phyloP scores from a whole-genome alignment of 768 basidiomycete species.

The Tylopilus cervinicoccineus region DNA sequence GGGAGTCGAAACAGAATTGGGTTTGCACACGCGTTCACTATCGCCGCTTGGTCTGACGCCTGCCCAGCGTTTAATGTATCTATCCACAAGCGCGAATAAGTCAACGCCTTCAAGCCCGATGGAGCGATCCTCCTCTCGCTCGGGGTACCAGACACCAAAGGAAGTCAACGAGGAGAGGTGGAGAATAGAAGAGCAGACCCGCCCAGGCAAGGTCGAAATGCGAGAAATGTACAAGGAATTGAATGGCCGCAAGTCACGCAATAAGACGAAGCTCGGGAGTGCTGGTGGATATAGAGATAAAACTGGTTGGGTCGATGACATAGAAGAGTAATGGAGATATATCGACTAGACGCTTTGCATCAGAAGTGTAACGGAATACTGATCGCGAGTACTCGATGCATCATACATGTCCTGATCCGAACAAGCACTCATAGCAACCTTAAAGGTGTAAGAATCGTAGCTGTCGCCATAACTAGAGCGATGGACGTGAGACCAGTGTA shows the following conservation, averaged over 20 bases:
- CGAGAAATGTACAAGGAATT: slow-evolving; percentile 89
- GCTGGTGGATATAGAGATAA: slow-evolving; percentile 63
- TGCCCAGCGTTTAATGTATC: slow-evolving; percentile 49
- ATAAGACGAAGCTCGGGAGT: slow-evolving; percentile 72
- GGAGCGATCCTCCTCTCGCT: slow-evolving; percentile 45
- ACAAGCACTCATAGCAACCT: slow-evolving; percentile 71
- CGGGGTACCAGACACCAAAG: slow-evolving; percentile 72
- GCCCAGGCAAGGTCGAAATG: slow-evolving; percentile 80
- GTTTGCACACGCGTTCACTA: slow-evolving; percentile 31
- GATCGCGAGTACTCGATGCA: slow-evolving; percentile 56
- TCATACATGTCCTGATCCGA: slow-evolving; percentile 62
- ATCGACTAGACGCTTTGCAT: background rate
- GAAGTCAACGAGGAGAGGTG: slow-evolving; percentile 79
- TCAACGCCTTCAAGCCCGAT: slow-evolving; percentile 40
- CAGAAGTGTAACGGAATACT: slow-evolving; percentile 38
- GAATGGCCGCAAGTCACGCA: slow-evolving; percentile 41
- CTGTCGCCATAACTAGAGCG: slow-evolving; percentile 69
- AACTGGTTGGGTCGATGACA: slow-evolving; percentile 64
- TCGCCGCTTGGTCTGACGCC: slow-evolving; percentile 1
- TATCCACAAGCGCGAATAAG: slow-evolving; percentile 39
- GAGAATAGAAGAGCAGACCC: slow-evolving; percentile 42
- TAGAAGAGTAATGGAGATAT: slow-evolving; percentile 19
- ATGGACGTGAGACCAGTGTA: background rate
- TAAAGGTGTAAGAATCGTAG: slow-evolving; percentile 59
- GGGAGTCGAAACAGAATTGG: slow-evolving; percentile 95